Conservation (phyloP, 2,329 filamentous ascomycete genomes). For the Basipetospora chlamydospora region DNA sequence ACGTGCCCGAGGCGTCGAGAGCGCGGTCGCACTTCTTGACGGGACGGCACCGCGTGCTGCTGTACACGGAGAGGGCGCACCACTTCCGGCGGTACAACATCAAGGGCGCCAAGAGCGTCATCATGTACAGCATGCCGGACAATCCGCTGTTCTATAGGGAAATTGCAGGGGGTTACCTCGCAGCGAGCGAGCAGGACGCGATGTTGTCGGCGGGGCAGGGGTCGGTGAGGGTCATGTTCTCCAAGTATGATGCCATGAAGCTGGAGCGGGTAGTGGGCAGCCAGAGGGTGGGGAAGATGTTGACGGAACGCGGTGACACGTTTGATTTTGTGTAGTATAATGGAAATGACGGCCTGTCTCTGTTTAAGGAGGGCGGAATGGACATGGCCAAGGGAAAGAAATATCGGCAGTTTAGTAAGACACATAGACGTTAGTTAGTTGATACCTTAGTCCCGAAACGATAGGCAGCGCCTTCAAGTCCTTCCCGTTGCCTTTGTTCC, state of each 20-base stretch:
- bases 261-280: slow-evolving; percentile 79
- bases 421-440: no score
- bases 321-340: slow-evolving; percentile 80
- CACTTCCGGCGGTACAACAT: slow-evolving; percentile 86
- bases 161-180: slow-evolving; percentile 54
- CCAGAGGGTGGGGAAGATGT: slow-evolving; percentile 68
- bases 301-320: slow-evolving; percentile 70
- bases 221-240: slow-evolving; percentile 54
- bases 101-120: slow-evolving; percentile 65
- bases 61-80: slow-evolving; percentile 93
- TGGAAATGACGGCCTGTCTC: not conserved
- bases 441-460: no score
- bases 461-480: no score
- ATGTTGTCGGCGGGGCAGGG: slow-evolving; percentile 44
- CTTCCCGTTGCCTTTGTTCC: no score
- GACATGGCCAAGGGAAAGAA: no score
- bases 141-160: slow-evolving; percentile 73
- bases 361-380: not conserved
- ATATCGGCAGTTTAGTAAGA: no score
- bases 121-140: slow-evolving; percentile 83
- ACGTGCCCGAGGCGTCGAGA: slow-evolving; percentile 62
- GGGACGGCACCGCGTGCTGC: slow-evolving; percentile 65
- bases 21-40: slow-evolving; percentile 77
- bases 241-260: slow-evolving; percentile 77
- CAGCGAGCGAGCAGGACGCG: slow-evolving; percentile 40